These are phyloP conservation scores for Oryza brachyantha DNA, from an alignment of 176 grass and related monocot species.

Conservation along the genomic window DNA sequence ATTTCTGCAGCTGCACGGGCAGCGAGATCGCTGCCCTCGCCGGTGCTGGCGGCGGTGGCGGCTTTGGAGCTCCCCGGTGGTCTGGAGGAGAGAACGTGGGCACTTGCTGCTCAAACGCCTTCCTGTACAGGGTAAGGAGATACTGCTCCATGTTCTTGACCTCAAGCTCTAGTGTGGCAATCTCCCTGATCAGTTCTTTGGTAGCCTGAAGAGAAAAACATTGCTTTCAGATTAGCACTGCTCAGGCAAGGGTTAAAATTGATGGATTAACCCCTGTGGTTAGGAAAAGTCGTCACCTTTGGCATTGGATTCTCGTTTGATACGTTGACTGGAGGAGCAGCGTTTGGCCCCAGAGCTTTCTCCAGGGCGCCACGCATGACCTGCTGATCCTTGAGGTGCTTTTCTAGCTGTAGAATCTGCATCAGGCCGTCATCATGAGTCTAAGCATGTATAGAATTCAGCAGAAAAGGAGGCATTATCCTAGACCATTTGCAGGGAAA, in stretches of 20 bases:
- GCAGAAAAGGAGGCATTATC: background rate
- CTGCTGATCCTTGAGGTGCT: constrained; percentile 78
- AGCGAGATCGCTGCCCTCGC: background rate
- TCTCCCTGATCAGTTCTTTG: constrained; percentile 93
- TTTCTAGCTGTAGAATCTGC: constrained; percentile 85
- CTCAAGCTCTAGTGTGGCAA: constrained; percentile 78
- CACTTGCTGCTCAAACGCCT: constrained; percentile 79
- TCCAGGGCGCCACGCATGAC: constrained; percentile 65
- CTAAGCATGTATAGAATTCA: background rate
- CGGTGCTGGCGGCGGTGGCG: background rate
- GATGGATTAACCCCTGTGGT: background rate
- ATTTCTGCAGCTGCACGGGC: constrained; percentile 20
- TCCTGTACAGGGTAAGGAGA: constrained; percentile 81
- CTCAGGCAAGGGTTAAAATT: background rate
- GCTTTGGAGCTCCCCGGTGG: constrained; percentile 23
- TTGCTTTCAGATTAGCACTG: background rate
- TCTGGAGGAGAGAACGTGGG: constrained; percentile 46
- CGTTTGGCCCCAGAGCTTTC: constrained; percentile 65
- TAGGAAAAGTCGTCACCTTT: constrained; percentile 44
- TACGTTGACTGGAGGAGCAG: constrained; percentile 47
- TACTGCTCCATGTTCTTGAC: constrained; percentile 99
- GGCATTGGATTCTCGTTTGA: constrained; percentile 71
- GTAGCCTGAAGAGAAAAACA: constrained; percentile 49
- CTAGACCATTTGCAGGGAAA: background rate
- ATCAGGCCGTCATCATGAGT: constrained; percentile 20